Evolutionary conservation across 106 monocot species (phyloP).

Genomic region (Allium fistulosum): DNA sequence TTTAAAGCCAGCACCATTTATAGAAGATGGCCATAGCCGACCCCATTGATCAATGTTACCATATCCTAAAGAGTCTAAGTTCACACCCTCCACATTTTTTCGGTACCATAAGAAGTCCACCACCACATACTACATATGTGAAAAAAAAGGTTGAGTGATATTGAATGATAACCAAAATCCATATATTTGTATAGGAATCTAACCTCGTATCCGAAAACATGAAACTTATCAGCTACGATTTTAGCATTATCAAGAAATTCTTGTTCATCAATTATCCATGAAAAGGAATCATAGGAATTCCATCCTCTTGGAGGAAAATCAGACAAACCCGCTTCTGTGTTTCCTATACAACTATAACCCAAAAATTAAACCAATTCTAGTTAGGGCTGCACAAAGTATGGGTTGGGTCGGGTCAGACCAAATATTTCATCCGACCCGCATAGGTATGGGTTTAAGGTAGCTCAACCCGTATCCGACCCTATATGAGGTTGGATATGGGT

Average conservation of each 20-base stretch:
- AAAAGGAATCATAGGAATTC: constrained; percentile 98
- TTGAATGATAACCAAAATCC: no score
- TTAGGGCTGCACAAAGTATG: no score
- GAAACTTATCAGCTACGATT: constrained; percentile 48
- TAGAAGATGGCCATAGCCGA: constrained; percentile 77
- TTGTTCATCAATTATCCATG: constrained; percentile 69
- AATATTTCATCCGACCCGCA: no score
- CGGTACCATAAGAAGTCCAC: constrained; percentile 94
- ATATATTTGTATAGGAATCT: not conserved
- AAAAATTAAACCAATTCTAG: not conserved
- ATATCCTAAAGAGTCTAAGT: constrained; percentile 54
- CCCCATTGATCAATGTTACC: constrained; percentile 83
- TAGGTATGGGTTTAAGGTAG: no score
- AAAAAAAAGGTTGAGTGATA: not conserved
- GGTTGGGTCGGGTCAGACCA: no score
- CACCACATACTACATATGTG: constrained; percentile 58
- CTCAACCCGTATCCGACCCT: no score
- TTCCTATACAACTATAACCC: not conserved
- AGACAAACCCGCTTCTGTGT: constrained; percentile 9
- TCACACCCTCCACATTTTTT: constrained; percentile 41
- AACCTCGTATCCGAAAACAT: constrained; percentile 74
- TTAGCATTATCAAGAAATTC: constrained; percentile 73
- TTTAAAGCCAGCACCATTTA: constrained; percentile 50
- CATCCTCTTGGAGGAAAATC: constrained; percentile 72
- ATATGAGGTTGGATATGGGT: no score